Base-by-base conservation (phyloP, 2,329 filamentous ascomycete genomes). In the Alternaria sp. region DNA sequence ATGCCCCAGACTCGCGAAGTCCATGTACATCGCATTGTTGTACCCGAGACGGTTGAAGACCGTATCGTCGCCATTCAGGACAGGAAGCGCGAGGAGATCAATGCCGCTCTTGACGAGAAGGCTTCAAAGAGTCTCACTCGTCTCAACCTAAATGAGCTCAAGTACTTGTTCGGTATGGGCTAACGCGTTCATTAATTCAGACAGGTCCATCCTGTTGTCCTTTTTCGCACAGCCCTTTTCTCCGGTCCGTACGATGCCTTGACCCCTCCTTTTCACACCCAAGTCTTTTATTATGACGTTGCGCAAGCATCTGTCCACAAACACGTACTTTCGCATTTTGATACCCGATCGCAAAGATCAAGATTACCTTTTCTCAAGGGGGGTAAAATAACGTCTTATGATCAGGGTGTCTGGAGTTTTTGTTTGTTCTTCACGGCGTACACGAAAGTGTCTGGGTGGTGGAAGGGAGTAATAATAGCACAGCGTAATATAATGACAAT, bases 11-110 rank as follows among this genome's bases (percentile, higher is more conserved):
- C 83, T 65, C 83, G 84, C 4, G 80, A 87, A 7, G 93, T 97
- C 4, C 84, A 87, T 54, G 89, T 97, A 1, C 92, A 97, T 73
- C 88, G 92, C 4, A 85, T 97, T 24, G 80, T 97, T 3, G 86
- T 94, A 7, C 77, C 87, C 67, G 84, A 86, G 5, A 97, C 93
- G 0, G 90, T 97, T 1, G 93, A 97, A 76, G 93, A 97, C 72
- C 87, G 93, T 7, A 97, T 97, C 63, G 81, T 94, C 31, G 83
- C 83, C 24, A 80, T 97, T 14, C 93, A 97, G 73, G 86, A 93
- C 51, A 83, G 86, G 75, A 97, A 97, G 80, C 86, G 90, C 23
- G 82, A 85, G 41, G 80, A 96, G 36, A 91, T 97, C 36, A 88
- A 91, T 60, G 84, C 87, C 9, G 93, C 93, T 1, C 83, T 97